A percentile compares a stretch with the other conserved stretches of the same genome.
phyloP scores from a whole-genome alignment of 345 rosid species.

The Crucihimalaya himalaica region DNA sequence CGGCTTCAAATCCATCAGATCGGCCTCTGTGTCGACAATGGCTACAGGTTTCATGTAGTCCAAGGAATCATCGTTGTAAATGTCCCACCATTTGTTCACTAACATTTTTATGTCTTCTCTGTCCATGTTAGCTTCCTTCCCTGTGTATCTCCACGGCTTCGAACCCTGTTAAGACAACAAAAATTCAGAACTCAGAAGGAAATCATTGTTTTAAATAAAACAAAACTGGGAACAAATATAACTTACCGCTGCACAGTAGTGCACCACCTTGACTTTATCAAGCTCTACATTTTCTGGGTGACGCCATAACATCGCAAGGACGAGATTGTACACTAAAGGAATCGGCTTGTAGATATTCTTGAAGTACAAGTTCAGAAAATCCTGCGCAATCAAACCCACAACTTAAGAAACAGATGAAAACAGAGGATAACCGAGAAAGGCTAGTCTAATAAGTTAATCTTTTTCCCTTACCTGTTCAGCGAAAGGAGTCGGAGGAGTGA shows the following conservation, averaged over 20 bases:
- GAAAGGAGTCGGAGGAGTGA: conserved; percentile 66
- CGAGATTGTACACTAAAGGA: conserved; percentile 65
- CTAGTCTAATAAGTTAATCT: neutral
- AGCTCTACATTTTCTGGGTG: conserved; percentile 88
- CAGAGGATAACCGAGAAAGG: neutral
- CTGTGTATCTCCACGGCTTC: conserved; percentile 97
- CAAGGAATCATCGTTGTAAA: conserved; percentile 68
- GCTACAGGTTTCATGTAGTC: conserved; percentile 44
- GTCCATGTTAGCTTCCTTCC: conserved; percentile 75
- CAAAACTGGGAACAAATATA: no score
- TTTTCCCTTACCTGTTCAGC: conserved; percentile 70
- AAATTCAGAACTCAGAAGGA: neutral
- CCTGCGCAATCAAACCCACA: conserved; percentile 41
- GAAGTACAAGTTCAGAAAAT: conserved; percentile 81
- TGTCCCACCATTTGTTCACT: conserved; percentile 79
- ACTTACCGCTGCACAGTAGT: conserved; percentile 85
- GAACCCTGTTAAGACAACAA: conserved; percentile 50
- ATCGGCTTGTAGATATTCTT: conserved; percentile 69
- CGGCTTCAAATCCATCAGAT: conserved; percentile 45
- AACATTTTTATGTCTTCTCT: conserved; percentile 78
- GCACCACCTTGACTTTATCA: conserved; percentile 72
- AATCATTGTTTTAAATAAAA: neutral
- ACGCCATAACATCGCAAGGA: conserved; percentile 91
- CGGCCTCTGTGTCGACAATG: neutral
- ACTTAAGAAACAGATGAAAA: neutral